Conservation (phyloP, 371 early-diverging fungal genomes). For the Mortierella sp. region DNA sequence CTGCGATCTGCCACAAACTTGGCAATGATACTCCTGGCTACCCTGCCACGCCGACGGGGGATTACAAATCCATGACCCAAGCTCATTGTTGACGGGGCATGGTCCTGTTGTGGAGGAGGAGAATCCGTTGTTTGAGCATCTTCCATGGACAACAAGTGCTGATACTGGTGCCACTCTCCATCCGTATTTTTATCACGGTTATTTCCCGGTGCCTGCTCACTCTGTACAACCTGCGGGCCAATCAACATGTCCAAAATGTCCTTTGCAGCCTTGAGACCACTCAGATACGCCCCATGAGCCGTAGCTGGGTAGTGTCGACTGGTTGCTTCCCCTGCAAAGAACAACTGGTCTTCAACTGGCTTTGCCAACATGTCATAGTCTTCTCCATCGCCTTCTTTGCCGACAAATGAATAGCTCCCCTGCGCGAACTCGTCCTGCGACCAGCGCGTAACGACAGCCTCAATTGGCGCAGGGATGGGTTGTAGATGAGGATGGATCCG, state of each 20-base stretch:
- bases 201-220: neutral
- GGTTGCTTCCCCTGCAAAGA: slow-evolving; percentile 56
- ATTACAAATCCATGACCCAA: slow-evolving; percentile 35
- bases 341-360: slow-evolving; percentile 42
- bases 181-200: neutral
- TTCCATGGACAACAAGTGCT: slow-evolving; percentile 19
- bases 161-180: neutral
- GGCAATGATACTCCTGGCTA: slow-evolving; percentile 29
- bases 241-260: slow-evolving; percentile 44
- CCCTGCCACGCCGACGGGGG: slow-evolving; percentile 34
- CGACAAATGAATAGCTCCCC: slow-evolving; percentile 54
- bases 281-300: slow-evolving; percentile 52
- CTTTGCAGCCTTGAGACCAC: slow-evolving; percentile 46
- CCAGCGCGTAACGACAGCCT: slow-evolving; percentile 54
- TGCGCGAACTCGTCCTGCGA: slow-evolving; percentile 52
- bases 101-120: slow-evolving; percentile 7
- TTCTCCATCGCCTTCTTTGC: slow-evolving; percentile 40
- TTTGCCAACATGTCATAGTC: slow-evolving; percentile 48
- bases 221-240: slow-evolving; percentile 33
- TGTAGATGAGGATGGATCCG: slow-evolving; percentile 26
- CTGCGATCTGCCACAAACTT: slow-evolving; percentile 46
- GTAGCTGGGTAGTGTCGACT: slow-evolving; percentile 54
- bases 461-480: slow-evolving; percentile 36
- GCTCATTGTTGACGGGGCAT: slow-evolving; percentile 1
- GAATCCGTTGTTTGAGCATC: slow-evolving; percentile 17